Evolutionary conservation across 805 yeast species (phyloP).

Genomic region (Teunomyces kruisii): DNA sequence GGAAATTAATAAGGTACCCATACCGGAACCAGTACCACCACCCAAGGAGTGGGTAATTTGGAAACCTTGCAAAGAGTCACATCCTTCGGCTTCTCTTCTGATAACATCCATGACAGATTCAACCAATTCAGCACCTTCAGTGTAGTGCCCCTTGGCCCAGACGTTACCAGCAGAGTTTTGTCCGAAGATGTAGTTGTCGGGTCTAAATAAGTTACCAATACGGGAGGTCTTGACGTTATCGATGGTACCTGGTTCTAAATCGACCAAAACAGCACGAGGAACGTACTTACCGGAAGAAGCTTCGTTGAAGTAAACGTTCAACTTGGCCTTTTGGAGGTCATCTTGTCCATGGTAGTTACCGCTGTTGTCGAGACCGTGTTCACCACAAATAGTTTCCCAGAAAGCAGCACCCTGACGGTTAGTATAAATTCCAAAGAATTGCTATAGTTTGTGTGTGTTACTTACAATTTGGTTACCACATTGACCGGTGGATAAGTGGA

Average conservation of each 20-base stretch:
- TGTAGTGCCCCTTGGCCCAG: conserved; percentile 97
- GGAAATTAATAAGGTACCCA: conserved; percentile 86
- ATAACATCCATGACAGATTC: conserved; percentile 87
- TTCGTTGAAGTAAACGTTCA: conserved; percentile 86
- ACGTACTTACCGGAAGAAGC: conserved; percentile 87
- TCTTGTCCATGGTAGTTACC: conserved; percentile 63
- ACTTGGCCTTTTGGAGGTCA: conserved; percentile 48
- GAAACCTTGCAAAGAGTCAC: conserved; percentile 93
- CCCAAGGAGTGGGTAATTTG: conserved; percentile 64
- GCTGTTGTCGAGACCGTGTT: conserved; percentile 74
- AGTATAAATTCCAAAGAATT: conserved; percentile 13
- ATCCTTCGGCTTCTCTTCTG: conserved; percentile 90
- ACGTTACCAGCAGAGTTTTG: conserved; percentile 93
- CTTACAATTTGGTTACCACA: conserved; percentile 96
- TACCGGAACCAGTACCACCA: conserved; percentile 95
- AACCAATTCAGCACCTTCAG: conserved; percentile 93
- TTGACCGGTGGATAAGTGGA: conserved; percentile 96
- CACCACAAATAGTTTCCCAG: conserved; percentile 90
- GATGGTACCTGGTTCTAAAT: conserved; percentile 92
- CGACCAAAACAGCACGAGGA: conserved; percentile 90
- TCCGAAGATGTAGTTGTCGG: conserved; percentile 87
- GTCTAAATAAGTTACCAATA: conserved; percentile 87
- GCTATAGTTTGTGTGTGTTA: conserved; percentile 14
- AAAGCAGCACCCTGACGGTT: conserved; percentile 76
- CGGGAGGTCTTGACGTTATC: conserved; percentile 78